Evolutionary conservation across 2,329 filamentous ascomycete genomes (phyloP), one percentile per base, ranked within the genome.

Genomic region (Trichoderma arundinaceum): DNA sequence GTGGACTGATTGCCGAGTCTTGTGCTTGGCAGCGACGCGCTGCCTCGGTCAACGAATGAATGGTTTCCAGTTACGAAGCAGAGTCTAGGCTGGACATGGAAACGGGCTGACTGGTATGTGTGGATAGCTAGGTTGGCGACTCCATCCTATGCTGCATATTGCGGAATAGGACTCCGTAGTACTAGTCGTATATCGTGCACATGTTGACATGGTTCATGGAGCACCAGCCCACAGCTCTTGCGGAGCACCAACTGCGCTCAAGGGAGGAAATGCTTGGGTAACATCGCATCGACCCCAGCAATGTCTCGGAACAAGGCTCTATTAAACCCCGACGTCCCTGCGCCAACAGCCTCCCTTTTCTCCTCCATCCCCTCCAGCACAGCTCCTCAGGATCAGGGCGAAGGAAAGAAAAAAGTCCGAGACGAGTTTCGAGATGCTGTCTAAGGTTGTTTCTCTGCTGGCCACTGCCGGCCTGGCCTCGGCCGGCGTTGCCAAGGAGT

Each of bases 401-500:
- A 57, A 28, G 51, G 17, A 48, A 48, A 38, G 7, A 7, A 8
- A 46, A 59, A 43, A 44, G 49, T 17, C 32, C 49, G n/a, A 41
- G 19, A 19, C 38, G 32, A 41, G 12, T 17, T 57, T 35, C 56
- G 66, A 57, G 17, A 71, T 71, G 70, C 52, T 70, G 60, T 66
- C 69, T 51, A 53, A 62, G 35, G 46, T 38, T 60, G 60, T 69
- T 46, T 66, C 70, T 41, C 28, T 72, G 15, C 65, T 77, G 60
- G 72, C 76, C 22, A 61, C 72, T 1, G 73, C 73, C 54, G 68
- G 72, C 17, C 66, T 74, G 41, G 73, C 67, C 33, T 65, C 71
- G 4, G 77, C 72, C 15, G 66, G 17, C n/a, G 38, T 52, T 39
- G 39, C 43, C 41, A 52, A 64, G 39, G 33, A 60, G 33, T n/a